A percentile compares a stretch with the other conserved stretches of the same genome.
These are phyloP conservation scores for Limonium bicolor DNA, from an alignment of 148 eudicot genomes.

Conservation along the genomic window DNA sequence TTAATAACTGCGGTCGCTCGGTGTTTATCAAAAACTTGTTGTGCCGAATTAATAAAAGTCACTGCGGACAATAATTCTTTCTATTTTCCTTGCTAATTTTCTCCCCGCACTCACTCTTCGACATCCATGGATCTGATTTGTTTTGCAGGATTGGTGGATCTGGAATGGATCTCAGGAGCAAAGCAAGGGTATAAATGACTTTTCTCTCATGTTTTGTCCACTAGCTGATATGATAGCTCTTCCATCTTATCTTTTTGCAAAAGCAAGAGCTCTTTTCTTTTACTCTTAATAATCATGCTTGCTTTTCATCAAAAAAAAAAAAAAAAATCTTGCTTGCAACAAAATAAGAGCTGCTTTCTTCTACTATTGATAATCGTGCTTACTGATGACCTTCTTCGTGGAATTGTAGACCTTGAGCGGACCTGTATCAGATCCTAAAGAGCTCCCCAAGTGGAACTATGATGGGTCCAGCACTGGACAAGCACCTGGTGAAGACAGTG, in stretches of 20 bases:
- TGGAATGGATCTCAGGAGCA: conserved; percentile 81
- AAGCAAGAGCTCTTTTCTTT: not conserved
- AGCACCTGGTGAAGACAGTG: conserved; percentile 42
- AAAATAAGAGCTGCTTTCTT: not conserved
- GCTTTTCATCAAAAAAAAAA: not conserved
- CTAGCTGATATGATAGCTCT: not conserved
- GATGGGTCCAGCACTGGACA: conserved; percentile 47
- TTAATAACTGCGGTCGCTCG: too few relatives aligned
- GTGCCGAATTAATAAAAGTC: too few relatives aligned
- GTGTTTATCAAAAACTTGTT: too few relatives aligned
- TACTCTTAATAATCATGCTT: not conserved
- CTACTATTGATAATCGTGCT: not conserved
- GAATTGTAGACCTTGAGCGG: conserved; percentile 19
- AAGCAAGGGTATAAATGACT: conserved; percentile 63
- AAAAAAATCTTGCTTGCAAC: too few relatives aligned
- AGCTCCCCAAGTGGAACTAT: conserved; percentile 45
- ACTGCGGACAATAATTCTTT: too few relatives aligned
- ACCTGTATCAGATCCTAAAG: conserved; percentile 17
- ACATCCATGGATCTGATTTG: too few relatives aligned
- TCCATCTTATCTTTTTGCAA: not conserved
- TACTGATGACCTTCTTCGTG: not conserved
- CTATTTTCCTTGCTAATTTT: not conserved
- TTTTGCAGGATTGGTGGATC: conserved; percentile 99
- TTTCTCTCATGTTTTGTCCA: not conserved
- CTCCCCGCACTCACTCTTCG: too few relatives aligned